phyloP scores from a whole-genome alignment of 129 eudicot genomes.

The Flaveria brownii region DNA sequence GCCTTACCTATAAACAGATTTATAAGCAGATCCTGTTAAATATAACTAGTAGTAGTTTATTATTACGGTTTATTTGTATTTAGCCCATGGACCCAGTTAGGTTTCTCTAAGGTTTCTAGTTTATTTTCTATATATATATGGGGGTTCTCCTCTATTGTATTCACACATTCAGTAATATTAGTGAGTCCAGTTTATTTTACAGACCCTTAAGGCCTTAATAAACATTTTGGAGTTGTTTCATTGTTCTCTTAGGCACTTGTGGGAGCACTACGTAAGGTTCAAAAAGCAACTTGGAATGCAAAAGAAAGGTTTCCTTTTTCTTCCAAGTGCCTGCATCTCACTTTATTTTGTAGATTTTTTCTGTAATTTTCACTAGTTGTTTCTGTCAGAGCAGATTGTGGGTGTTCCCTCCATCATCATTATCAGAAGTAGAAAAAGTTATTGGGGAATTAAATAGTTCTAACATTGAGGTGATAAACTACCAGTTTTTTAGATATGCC shows the following conservation, averaged over 20 bases:
- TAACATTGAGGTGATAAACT: slow-evolving; percentile 61
- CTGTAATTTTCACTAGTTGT: background rate
- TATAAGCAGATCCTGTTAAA: no score
- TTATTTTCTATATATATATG: background rate
- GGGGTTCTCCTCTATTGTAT: no score
- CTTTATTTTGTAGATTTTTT: background rate
- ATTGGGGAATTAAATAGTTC: slow-evolving; percentile 46
- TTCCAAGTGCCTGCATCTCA: slow-evolving; percentile 12
- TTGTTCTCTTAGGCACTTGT: slow-evolving; percentile 58
- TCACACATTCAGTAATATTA: no score
- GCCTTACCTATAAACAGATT: slow-evolving; percentile 11
- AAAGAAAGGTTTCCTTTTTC: slow-evolving; percentile 65
- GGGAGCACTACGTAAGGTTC: slow-evolving; percentile 64
- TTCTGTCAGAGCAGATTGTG: slow-evolving; percentile 66
- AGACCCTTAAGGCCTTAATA: slow-evolving; percentile 13
- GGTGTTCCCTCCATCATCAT: slow-evolving; percentile 79
- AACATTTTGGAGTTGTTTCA: background rate
- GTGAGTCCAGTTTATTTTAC: no score
- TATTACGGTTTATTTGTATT: no score
- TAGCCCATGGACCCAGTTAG: no score
- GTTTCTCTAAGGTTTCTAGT: no score
- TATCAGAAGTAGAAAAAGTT: slow-evolving; percentile 66
- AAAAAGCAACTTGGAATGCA: slow-evolving; percentile 79
- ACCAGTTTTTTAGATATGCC: background rate
- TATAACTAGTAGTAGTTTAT: no score